Evolutionary conservation across 75 land plant species (phyloP), one percentile per base, ranked within the genome.

Genomic region (Selaginella moellendorffii): DNA sequence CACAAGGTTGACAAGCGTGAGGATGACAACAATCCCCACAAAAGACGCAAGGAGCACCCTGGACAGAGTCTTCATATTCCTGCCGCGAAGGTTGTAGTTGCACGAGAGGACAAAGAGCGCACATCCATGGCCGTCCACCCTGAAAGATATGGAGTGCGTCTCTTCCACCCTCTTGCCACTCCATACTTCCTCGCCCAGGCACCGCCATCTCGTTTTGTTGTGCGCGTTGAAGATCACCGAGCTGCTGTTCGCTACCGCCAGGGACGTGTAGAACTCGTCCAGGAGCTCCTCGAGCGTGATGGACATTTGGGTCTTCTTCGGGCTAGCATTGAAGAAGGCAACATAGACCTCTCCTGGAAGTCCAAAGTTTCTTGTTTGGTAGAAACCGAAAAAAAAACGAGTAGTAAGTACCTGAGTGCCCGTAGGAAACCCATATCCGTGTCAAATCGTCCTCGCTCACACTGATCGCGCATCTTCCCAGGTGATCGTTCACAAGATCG

Each of bases 341-440:
- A 64, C 59, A 24, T 17, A 64, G 26, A 30, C 29, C 1, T 46
- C 19, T n/a, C 65, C 65, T 64, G 65, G 20, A 64, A 19, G 24
- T 19, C 1, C 30, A 63, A 22, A 27, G 36, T n/a, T n/a, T n/a
- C n/a, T n/a, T n/a, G n/a, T n/a, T n/a, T n/a, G n/a, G n/a, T 29
- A 22, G 30, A 63, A 28, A 27, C 17, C 17, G 9, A 28, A 28
- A 1, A 28, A 17, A 2, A 63, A 36, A 36, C 14, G 46, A 36
- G 46, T 36, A 14, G 2, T 14, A 31, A 1, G 31, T 26, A 64
- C 65, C 65, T 64, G 65, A 64, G 54, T 30, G 51, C 46, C 36
- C 65, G 30, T 30, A 42, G 18, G 65, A 30, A n/a, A 64, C 65
- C 65, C 65, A 64, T 30, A 42, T 42, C 19, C 65, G 65, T 42